Evolutionary conservation across 306 rosid genomes (phyloP), one percentile per base, ranked within the genome.

Genomic region (Vicia faba): DNA sequence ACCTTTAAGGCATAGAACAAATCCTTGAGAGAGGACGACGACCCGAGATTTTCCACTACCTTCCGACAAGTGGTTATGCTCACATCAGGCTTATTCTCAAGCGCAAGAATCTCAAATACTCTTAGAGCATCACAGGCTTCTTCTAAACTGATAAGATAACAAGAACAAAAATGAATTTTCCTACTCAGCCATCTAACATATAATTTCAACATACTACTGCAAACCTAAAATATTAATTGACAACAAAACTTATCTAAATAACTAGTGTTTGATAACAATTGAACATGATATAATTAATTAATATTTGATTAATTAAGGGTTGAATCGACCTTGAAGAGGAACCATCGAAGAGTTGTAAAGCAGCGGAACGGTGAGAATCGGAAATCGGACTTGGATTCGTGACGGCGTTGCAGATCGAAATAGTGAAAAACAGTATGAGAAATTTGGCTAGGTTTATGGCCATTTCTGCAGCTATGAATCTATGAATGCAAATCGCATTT

Each of bases 91-190:
- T 79, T 87, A 49, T 88, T 84, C 48, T 79, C 77, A 8, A 86
- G 75, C 18, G 80, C 88, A 18, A 95, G 99, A 70, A 90, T 75
- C 78, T 88, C 91, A 75, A 88, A 85, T 16, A 90, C 83, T 76
- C 95, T 86, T 8, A 95, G 61, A 19, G 89, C 97, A 78, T 88
- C 95, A 39, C 85, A 85, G 12, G 95, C 72, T 48, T 88, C 91
- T 79, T 95, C 96, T 55, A 90, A 71, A 83, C 99, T 95, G 95
- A 69, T 29, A 57, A 75, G 59, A 45, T 70, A 61, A 69, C 57
- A 75, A n/a, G n/a, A 49, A 72, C 11, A 38, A 23, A 29, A 64
- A 50, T 77, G 31, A 57, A 70, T 71, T 59, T 64, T n/a, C n/a
- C n/a, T n/a, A n/a, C n/a, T 13, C 50, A 40, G 23, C 20, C 19